Base-by-base conservation (phyloP, 2,329 filamentous ascomycete species). In the Aspergillus sp. region DNA sequence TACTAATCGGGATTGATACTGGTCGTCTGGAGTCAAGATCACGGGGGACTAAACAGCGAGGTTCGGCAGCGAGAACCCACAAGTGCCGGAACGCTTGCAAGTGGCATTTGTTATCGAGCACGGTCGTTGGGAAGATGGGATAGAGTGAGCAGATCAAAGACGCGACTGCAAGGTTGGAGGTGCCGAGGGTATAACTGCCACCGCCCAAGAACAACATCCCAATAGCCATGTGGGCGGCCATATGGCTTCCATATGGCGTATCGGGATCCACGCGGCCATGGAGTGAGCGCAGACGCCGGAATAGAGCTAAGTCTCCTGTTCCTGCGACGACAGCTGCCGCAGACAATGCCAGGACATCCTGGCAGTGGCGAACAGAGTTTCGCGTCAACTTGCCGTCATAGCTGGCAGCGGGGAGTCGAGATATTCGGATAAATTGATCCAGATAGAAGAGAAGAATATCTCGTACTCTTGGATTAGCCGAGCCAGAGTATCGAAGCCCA, bases 1-100 rank as follows among this genome's bases (percentile, higher is more conserved):
- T 82, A 4, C 82, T 81, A 46, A 96, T 81, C 0, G 90, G 86
- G 2, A 93, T 83, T 7, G 87, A 84, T 49, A 96, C 85, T 0
- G 93, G 90, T 44, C 91, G 87, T 41, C 89, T 87, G 0, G 91
- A 96, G 58, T 95, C 87, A 3, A 95, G 84, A 65, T 99, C 95
- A 60, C 93, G 90, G 17, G 91, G 85, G 1, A 99, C 86, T 0
- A 99, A 83, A 70, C 93, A 98, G 52, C 96, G 86, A 9, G 91
- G 86, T 68, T 99, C 95, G 0, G 90, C 89, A 1, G 95, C 95
- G 3, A 99, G 82, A 11, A 96, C 93, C 95, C 95, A 99, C 69
- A 99, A 90, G 75, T 99, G 93, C 5, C 96, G 87, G 78, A 99
- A 95, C 3, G 96, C 95, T 77, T 99, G 95, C 6, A 99, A 82